Conservation (phyloP, 2,329 filamentous ascomycete species). For the Volutella citrinella region DNA sequence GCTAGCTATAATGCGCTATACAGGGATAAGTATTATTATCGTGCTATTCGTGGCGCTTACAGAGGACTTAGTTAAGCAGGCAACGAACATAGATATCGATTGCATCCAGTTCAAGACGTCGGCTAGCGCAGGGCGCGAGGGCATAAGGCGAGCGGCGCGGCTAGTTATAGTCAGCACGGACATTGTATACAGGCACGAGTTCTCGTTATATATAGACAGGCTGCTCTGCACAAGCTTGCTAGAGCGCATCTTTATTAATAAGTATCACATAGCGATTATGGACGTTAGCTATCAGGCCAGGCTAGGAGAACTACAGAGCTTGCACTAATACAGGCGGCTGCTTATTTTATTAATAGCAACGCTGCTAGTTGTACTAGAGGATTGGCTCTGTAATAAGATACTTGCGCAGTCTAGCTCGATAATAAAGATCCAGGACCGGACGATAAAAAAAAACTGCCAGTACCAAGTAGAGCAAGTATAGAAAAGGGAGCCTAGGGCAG, state of each 20-base stretch:
- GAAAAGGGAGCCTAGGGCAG: neutral
- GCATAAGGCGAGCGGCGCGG: neutral
- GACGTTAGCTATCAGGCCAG: neutral
- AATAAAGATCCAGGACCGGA: neutral
- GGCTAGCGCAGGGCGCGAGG: neutral
- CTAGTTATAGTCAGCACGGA: conserved; percentile 1
- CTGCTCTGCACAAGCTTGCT: neutral
- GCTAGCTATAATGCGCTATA: neutral
- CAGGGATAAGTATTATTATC: conserved; percentile 4
- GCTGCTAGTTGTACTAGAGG: neutral
- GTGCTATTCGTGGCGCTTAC: conserved; percentile 3
- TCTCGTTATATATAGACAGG: neutral
- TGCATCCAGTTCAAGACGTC: conserved; percentile 2
- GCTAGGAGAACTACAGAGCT: neutral
- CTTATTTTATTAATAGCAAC: neutral
- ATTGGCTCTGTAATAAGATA: conserved; percentile 2
- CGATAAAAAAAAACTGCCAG: neutral
- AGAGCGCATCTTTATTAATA: conserved; percentile 1
- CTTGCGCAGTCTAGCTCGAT: neutral
- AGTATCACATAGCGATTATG: conserved; percentile 2
- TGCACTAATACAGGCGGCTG: neutral
- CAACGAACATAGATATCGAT: neutral
- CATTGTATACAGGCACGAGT: neutral
- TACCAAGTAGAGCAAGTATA: no score
- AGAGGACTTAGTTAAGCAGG: conserved; percentile 1